Conservation (phyloP, 768 basidiomycete genomes). For the Suillus subluteus region DNA sequence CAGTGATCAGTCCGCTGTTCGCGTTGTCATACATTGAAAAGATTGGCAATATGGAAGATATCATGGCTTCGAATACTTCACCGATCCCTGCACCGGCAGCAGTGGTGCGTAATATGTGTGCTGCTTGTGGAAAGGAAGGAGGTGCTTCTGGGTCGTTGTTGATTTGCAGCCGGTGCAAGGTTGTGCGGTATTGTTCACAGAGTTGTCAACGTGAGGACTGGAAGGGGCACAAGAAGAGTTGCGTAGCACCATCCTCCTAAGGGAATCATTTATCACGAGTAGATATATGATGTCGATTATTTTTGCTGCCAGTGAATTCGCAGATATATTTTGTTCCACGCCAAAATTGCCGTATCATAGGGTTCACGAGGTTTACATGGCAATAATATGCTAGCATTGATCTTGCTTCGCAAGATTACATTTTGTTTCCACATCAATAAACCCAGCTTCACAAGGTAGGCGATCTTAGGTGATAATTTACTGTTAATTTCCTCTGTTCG, state of each 20-base stretch:
- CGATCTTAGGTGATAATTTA: no score
- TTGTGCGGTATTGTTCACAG: slow-evolving; percentile 44
- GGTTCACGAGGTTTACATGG: background rate
- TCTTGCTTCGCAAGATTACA: no score
- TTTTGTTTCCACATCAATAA: no score
- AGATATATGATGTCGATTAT: background rate
- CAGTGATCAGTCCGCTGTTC: slow-evolving; percentile 58
- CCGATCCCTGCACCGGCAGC: background rate
- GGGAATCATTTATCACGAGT: background rate
- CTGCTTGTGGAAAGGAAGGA: slow-evolving; percentile 25
- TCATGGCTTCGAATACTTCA: background rate
- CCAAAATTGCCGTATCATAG: background rate
- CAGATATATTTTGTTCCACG: background rate
- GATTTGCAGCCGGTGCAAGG: slow-evolving; percentile 43
- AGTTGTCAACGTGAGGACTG: slow-evolving; percentile 52
- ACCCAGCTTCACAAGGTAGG: no score
- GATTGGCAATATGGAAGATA: slow-evolving; percentile 22
- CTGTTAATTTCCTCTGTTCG: no score
- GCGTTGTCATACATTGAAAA: slow-evolving; percentile 52
- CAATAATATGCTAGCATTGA: no score
- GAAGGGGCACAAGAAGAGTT: slow-evolving; percentile 46
- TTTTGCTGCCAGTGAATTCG: background rate
- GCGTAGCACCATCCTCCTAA: slow-evolving; percentile 16
- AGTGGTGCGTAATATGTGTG: slow-evolving; percentile 15
- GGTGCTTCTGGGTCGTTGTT: slow-evolving; percentile 35